A percentile compares a stretch with the other conserved stretches of the same genome.
Evolutionary conservation across 352 stramenopile genomes (phyloP).

Genomic region (Globisporangium splendens): DNA sequence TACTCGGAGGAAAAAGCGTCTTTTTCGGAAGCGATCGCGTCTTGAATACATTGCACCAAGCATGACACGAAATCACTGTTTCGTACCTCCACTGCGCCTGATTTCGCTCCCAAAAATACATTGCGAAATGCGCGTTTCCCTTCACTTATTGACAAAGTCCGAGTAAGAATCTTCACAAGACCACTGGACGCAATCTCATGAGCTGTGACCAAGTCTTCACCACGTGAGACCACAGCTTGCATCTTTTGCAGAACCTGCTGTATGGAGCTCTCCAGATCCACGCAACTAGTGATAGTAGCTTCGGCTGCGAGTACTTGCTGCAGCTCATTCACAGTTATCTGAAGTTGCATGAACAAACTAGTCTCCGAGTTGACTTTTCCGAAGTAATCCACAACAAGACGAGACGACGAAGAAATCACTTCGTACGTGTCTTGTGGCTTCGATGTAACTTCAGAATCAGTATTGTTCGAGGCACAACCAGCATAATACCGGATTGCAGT

Average conservation of each 20-base stretch:
- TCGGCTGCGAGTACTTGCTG: slow-evolving; percentile 8
- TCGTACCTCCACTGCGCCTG: background rate
- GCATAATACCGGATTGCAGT: slow-evolving; percentile 53
- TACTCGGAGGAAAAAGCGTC: slow-evolving; percentile 42
- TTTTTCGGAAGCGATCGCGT: slow-evolving; percentile 63
- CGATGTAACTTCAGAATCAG: background rate
- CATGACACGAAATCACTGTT: slow-evolving; percentile 16
- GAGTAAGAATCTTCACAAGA: slow-evolving; percentile 40
- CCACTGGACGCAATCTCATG: slow-evolving; percentile 62
- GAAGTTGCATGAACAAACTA: slow-evolving; percentile 30
- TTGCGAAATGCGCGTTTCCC: slow-evolving; percentile 33
- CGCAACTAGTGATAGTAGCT: background rate
- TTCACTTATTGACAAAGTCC: slow-evolving; percentile 22
- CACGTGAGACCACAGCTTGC: slow-evolving; percentile 24
- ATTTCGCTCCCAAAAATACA: slow-evolving; percentile 20
- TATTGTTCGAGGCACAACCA: background rate
- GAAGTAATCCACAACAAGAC: slow-evolving; percentile 47
- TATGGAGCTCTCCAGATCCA: slow-evolving; percentile 4
- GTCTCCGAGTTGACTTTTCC: slow-evolving; percentile 23
- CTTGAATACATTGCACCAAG: slow-evolving; percentile 45
- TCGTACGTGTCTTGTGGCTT: slow-evolving; percentile 18
- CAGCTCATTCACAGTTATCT: slow-evolving; percentile 27
- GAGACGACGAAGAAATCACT: slow-evolving; percentile 23
- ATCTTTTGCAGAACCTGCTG: slow-evolving; percentile 18
- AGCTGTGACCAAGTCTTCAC: slow-evolving; percentile 38